Conservation (phyloP, 2,329 filamentous ascomycete genomes). For the Ceratocystis albifundus region DNA sequence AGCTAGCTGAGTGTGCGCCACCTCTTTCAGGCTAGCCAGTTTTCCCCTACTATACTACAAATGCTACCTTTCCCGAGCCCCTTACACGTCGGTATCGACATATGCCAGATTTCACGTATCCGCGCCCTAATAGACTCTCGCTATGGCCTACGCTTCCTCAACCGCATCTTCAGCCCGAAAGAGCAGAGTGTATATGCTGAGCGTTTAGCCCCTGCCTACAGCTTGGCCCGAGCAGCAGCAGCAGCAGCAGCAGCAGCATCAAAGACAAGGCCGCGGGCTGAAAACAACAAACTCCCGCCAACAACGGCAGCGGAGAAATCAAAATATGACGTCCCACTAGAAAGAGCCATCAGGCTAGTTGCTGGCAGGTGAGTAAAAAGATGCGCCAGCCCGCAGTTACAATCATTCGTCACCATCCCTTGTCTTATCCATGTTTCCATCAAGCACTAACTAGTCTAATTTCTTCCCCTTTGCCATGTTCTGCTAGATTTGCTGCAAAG, state of each 20-base stretch:
- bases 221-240: not conserved
- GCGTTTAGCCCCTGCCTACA: slow-evolving; percentile 16
- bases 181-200: slow-evolving; percentile 29
- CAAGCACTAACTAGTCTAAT: not conserved
- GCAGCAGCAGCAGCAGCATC: not conserved
- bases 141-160: slow-evolving; percentile 36
- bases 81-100: slow-evolving; percentile 64
- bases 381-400: not conserved
- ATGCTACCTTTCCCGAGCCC: slow-evolving; percentile 48
- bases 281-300: not conserved
- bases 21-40: not conserved
- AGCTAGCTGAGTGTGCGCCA: too few species aligned
- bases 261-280: not conserved
- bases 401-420: not conserved
- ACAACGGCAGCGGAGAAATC: not conserved
- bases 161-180: slow-evolving; percentile 37
- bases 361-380: slow-evolving; percentile 30
- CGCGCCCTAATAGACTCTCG: slow-evolving; percentile 41
- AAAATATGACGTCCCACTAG: not conserved
- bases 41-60: slow-evolving; percentile 19
- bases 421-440: not conserved
- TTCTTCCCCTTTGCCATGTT: not conserved
- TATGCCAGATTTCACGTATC: slow-evolving; percentile 60
- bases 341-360: slow-evolving; percentile 29
- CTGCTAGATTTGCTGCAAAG: slow-evolving; percentile 54